Base-by-base conservation (phyloP, 129 eudicot species). In the Flaveria sonorensis region DNA sequence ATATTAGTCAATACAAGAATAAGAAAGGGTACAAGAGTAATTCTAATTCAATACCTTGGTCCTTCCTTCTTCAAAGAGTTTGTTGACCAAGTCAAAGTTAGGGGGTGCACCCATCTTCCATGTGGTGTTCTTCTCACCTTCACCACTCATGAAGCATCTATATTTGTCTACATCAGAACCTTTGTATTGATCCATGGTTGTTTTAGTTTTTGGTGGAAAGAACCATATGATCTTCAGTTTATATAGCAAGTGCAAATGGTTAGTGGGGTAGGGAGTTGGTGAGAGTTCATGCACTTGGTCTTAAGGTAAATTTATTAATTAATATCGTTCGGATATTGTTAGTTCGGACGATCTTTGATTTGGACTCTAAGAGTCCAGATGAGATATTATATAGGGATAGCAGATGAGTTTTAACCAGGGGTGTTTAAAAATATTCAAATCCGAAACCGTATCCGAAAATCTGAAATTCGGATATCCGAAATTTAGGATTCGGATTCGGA, bases 41-140 rank as follows among this genome's bases (percentile, higher is more conserved):
- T 36, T 5, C 8, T 91, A 36, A 36, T 36, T 5, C 8, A 36
- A 36, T 36, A 93, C 96, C 83, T 86, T 87, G 62, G 97, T 93
- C 69, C 92, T 82, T 66, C 93, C 97, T 84, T 93, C 74, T 89
- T 93, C 97, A 50, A 93, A 93, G 72, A 93, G 96, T 78, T 93
- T 89, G 66, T 93, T 81, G 23, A 87, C 96, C 14, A 76, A 86
- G 53, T 89, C 96, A 84, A 78, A 93, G 85, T 89, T 91, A 2
- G 98, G 98, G 60, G 93, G 97, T 61, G 36, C 77, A 67, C 96
- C 95, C 63, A 43, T 42, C 51, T 52, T 86, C 98, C 98, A 93
- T 46, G 67, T 71, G n/a, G 96, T 86, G 83, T 84, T 86, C 76
- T 85, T 88, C 81, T 85, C 89, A 67, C 87, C 91, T 69, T 94